Conservation (phyloP, 306 rosid species). For the Casuarina glauca region DNA sequence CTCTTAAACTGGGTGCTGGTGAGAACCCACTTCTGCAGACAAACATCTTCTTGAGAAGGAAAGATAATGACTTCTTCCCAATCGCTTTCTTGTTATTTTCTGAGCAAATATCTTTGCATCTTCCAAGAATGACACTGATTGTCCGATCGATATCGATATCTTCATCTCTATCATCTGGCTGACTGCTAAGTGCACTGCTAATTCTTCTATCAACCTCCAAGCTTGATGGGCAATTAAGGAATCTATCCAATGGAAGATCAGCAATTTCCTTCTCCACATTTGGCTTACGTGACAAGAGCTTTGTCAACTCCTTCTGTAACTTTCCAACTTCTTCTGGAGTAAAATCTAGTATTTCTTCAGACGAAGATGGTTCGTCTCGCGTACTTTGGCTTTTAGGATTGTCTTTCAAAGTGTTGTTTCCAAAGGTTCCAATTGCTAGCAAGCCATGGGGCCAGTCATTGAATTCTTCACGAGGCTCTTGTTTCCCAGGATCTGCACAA, state of each 20-base stretch:
- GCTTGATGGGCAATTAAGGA: conserved; percentile 95
- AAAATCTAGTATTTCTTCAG: conserved; percentile 69
- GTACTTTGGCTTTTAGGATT: conserved; percentile 33
- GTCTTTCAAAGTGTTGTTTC: conserved; percentile 63
- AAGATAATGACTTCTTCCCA: conserved; percentile 85
- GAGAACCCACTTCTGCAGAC: conserved; percentile 86
- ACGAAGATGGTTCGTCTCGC: conserved; percentile 59
- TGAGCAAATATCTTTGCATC: conserved; percentile 76
- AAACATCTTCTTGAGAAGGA: conserved; percentile 86
- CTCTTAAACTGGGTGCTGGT: conserved; percentile 74
- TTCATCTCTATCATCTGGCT: conserved; percentile 59
- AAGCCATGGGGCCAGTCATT: conserved; percentile 92
- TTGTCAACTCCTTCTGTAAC: conserved; percentile 74
- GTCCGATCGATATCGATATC: conserved; percentile 75
- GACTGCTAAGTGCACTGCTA: conserved; percentile 58
- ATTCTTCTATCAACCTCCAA: conserved; percentile 87
- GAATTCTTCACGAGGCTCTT: conserved; percentile 85
- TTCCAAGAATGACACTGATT: conserved; percentile 76
- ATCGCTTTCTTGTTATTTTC: conserved; percentile 56
- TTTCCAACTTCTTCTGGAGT: conserved; percentile 93
- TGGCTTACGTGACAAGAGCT: conserved; percentile 69
- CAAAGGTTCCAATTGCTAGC: conserved; percentile 92
- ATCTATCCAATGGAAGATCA: conserved; percentile 93
- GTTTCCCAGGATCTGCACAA: conserved; percentile 61
- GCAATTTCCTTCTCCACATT: conserved; percentile 64